phyloP scores from a whole-genome alignment of 805 yeast species.

The Candida lessepsii region DNA sequence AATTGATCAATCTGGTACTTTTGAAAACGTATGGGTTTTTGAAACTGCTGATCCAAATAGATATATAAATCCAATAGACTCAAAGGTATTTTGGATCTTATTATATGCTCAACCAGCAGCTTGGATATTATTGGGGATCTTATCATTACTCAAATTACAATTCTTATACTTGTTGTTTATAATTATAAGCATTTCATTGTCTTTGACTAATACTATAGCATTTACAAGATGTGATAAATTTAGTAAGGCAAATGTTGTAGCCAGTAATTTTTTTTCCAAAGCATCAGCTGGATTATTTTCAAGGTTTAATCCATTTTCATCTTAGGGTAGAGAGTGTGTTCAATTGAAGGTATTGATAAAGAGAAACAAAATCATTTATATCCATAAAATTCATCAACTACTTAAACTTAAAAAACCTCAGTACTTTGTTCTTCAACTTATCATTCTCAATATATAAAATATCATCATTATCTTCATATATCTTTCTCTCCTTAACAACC shows the following conservation, averaged over 20 bases:
- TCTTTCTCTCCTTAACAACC: conserved; percentile 15
- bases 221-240: conserved; percentile 91
- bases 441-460: conserved; percentile 11
- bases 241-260: conserved; percentile 74
- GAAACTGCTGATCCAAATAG: conserved; percentile 76
- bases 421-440: not conserved
- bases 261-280: conserved; percentile 54
- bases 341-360: not conserved
- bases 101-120: conserved; percentile 70
- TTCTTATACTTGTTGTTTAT: conserved; percentile 65
- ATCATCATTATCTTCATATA: conserved; percentile 8
- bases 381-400: too few relatives aligned
- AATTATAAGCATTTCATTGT: conserved; percentile 65
- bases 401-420: not conserved
- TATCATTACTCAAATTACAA: conserved; percentile 78
- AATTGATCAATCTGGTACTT: conserved; percentile 48
- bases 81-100: conserved; percentile 83
- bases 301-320: conserved; percentile 45
- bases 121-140: conserved; percentile 72
- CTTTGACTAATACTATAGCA: conserved; percentile 82
- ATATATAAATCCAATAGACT: conserved; percentile 85
- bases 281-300: conserved; percentile 47
- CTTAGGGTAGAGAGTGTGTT: too few relatives aligned
- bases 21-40: conserved; percentile 78
- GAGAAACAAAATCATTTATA: too few relatives aligned